Evolutionary conservation across 768 basidiomycete species (phyloP), one percentile per base, ranked within the genome.

Genomic region (Mycena polygramma): DNA sequence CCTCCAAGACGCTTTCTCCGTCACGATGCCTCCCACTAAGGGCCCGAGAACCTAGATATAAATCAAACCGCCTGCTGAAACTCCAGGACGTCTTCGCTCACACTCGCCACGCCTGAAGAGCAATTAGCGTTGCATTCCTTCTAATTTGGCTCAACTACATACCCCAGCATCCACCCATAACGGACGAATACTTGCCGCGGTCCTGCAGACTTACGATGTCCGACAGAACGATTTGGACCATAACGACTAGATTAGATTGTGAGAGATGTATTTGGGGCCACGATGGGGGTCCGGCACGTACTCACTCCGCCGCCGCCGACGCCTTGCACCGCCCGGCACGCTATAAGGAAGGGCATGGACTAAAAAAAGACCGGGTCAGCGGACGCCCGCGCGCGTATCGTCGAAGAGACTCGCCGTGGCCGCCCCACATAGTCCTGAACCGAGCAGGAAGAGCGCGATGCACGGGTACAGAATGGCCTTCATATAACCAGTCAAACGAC

Each of bases 111-210:
- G 39, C 67, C 67, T 68, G 49, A n/a, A 13, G 2, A 43, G 37
- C 9, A 35, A 57, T 62, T 3, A 54, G 45, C 17, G 43, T 10
- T n/a, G 39, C 13, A 22, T 43, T 52, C 9, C 4, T 22, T 22
- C 14, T 8, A 41, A 51, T 51, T 8, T 17, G 26, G 24, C n/a
- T 19, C 17, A n/a, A 52, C 17, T 1, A 57, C 57, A 43, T 45
- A 69, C 68, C 68, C 68, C 68, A 69, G 41, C 55, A 64, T 36
- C 62, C 68, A 35, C 68, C 68, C n/a, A 69, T 63, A 35, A 59
- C 68, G 19, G 68, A 51, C 20, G 55, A 51, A 53, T 69, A 69
- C 49, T 69, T 69, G n/a, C 68, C 68, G 36, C 68, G 61, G 41
- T 69, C 62, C 11, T 36, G 62, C 19, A 69, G 68, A 41, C 57